These are phyloP conservation scores for Nakazawaea pomicola DNA, from an alignment of 805 yeast species.

Conservation along the genomic window DNA sequence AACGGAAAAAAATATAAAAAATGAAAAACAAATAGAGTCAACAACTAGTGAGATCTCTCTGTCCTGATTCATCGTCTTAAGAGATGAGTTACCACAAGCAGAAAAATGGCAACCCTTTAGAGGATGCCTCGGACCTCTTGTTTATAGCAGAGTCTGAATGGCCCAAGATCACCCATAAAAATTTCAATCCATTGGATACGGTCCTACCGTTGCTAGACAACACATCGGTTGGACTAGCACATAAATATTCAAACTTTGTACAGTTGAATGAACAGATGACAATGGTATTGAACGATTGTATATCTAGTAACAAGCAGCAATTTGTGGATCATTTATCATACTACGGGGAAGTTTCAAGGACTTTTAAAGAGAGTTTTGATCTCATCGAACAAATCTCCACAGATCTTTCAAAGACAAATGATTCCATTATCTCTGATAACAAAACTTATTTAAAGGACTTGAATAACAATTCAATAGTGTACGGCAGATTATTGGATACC, in stretches of 20 bases:
- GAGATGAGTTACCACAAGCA: slow-evolving; percentile 1
- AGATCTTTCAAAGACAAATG: slow-evolving; percentile 49
- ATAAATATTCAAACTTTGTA: slow-evolving; percentile 61
- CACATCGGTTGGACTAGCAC: slow-evolving; percentile 88
- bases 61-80: no score
- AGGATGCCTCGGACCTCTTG: slow-evolving; percentile 11
- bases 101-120: background rate
- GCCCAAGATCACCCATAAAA: slow-evolving; percentile 43
- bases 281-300: slow-evolving; percentile 58
- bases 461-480: slow-evolving; percentile 55
- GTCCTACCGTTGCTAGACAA: slow-evolving; percentile 82
- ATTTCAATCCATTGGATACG: slow-evolving; percentile 77
- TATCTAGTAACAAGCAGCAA: slow-evolving; percentile 75
- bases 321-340: slow-evolving; percentile 85
- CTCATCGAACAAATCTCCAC: slow-evolving; percentile 25
- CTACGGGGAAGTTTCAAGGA: slow-evolving; percentile 63
- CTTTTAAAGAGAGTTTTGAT: slow-evolving; percentile 49
- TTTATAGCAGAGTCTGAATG: slow-evolving; percentile 35
- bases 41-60: background rate
- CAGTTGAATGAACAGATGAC: slow-evolving; percentile 55
- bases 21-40: background rate
- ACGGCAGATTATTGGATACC: slow-evolving; percentile 65
- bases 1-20: background rate
- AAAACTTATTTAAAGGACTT: slow-evolving; percentile 52
- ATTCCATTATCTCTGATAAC: slow-evolving; percentile 53